Evolutionary conservation across 2,329 filamentous ascomycete species (phyloP).

Genomic region (Zymoseptoria tritici): DNA sequence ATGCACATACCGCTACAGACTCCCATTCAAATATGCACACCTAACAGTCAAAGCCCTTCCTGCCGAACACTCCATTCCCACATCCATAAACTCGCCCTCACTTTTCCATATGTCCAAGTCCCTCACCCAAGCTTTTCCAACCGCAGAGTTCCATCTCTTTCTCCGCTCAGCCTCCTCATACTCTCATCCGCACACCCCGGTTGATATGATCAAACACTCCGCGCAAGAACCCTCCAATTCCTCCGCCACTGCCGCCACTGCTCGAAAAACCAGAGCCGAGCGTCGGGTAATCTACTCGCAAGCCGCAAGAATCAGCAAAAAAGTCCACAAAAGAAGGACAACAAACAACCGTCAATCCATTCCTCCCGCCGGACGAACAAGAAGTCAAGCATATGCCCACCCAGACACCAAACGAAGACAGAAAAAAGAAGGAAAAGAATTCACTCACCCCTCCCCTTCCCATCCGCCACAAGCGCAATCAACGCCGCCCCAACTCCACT

Average conservation of each 20-base stretch:
- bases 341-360: too few species aligned
- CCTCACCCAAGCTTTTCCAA: not conserved
- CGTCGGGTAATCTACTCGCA: not conserved
- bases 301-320: not conserved
- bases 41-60: too few species aligned
- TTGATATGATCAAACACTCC: constrained; percentile 16
- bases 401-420: too few species aligned
- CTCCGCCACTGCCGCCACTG: not conserved
- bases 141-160: not conserved
- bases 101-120: too few species aligned
- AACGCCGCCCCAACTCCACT: constrained; percentile 91
- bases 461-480: constrained; percentile 81
- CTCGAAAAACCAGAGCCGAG: constrained; percentile 3
- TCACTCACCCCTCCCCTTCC: constrained; percentile 33
- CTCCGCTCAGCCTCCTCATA: constrained; percentile 4
- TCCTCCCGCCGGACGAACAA: too few species aligned
- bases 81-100: too few species aligned
- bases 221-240: constrained; percentile 10
- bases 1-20: too few species aligned
- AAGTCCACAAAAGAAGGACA: not conserved
- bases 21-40: too few species aligned
- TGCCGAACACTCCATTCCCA: too few species aligned
- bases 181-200: constrained; percentile 15
- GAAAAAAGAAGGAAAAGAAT: not conserved
- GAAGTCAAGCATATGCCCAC: too few species aligned